phyloP scores from a whole-genome alignment of 2,329 filamentous ascomycete species.

The Stemphylium beticola region DNA sequence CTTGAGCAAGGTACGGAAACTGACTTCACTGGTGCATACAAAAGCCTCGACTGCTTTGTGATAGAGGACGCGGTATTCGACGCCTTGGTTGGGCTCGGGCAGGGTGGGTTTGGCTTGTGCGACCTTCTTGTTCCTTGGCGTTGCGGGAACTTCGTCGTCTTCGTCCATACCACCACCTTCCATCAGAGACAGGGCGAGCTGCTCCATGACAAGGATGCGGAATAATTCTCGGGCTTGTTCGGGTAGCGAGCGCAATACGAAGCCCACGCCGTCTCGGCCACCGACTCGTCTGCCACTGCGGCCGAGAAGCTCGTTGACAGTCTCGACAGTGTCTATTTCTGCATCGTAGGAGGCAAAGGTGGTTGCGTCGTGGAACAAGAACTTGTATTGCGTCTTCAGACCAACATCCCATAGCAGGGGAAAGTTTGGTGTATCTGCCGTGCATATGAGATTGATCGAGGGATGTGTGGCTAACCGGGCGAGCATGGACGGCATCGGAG shows the following conservation, averaged over 20 bases:
- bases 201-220: conserved; percentile 81
- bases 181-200: conserved; percentile 70
- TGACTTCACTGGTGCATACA: conserved; percentile 95
- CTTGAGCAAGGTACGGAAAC: conserved; percentile 90
- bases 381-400: conserved; percentile 80
- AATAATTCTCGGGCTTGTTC: conserved; percentile 92
- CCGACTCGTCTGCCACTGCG: conserved; percentile 79
- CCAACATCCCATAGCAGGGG: conserved; percentile 87
- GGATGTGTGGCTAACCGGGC: conserved; percentile 78
- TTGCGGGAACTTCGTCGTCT: conserved; percentile 26
- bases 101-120: conserved; percentile 29
- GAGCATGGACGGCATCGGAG: conserved; percentile 72
- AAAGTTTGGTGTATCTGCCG: conserved; percentile 87
- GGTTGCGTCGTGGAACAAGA: conserved; percentile 92
- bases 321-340: conserved; percentile 85
- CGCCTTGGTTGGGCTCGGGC: conserved; percentile 60
- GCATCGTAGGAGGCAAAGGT: conserved; percentile 78
- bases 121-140: conserved; percentile 33
- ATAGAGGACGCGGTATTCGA: conserved; percentile 91
- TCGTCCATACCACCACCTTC: conserved; percentile 46
- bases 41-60: conserved; percentile 97
- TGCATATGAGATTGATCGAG: conserved; percentile 74
- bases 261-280: conserved; percentile 89
- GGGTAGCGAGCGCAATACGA: conserved; percentile 86
- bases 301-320: conserved; percentile 85